Evolutionary conservation across 2,329 filamentous ascomycete genomes (phyloP).

Genomic region (Daldinia sp.): DNA sequence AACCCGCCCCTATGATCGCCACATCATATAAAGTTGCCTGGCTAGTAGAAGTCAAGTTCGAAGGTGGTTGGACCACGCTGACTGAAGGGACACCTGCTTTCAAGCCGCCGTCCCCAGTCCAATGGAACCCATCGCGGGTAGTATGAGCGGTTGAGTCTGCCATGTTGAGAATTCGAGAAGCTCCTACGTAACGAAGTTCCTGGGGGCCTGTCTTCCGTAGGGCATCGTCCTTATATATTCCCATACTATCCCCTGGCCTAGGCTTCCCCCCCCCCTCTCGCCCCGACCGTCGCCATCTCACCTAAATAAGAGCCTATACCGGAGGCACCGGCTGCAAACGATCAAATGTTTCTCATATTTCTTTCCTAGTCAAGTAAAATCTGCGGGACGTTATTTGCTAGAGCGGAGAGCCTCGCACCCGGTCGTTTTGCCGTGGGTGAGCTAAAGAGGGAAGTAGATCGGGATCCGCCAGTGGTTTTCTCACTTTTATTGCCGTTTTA

Average conservation of each 20-base stretch:
- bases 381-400: too few relatives aligned
- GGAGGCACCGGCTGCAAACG: not conserved
- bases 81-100: slow-evolving; percentile 23
- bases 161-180: not conserved
- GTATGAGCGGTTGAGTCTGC: not conserved
- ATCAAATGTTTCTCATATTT: not conserved
- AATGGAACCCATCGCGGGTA: slow-evolving; percentile 32
- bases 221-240: not conserved
- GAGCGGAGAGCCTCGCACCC: not conserved
- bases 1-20: slow-evolving; percentile 46
- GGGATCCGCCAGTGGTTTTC: not conserved
- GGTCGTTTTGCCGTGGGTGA: not conserved
- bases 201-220: not conserved
- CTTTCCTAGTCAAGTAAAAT: not conserved
- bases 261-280: too few relatives aligned
- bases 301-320: not conserved
- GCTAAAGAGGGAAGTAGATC: not conserved
- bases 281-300: not conserved
- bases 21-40: not conserved
- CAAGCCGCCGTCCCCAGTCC: slow-evolving; percentile 27
- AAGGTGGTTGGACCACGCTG: slow-evolving; percentile 13
- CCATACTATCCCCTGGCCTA: not conserved
- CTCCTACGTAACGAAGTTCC: not conserved
- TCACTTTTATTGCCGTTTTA: not conserved
- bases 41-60: not conserved